phyloP scores from a whole-genome alignment of 2,329 filamentous ascomycete genomes.

The Paradendryphiella salina region DNA sequence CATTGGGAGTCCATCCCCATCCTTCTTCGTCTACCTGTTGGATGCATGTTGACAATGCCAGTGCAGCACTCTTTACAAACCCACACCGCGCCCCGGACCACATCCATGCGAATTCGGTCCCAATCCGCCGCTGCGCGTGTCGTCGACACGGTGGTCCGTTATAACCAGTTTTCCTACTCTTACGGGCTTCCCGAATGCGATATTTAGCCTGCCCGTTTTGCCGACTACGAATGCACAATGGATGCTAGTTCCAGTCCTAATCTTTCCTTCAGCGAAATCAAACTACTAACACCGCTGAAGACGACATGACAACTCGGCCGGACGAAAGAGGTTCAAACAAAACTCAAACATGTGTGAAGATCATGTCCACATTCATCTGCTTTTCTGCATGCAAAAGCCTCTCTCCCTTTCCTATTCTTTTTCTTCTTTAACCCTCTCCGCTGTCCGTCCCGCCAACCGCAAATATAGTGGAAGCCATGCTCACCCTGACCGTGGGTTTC shows the following conservation, averaged over 20 bases:
- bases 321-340: too few species aligned
- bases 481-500: slow-evolving; percentile 8
- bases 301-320: too few species aligned
- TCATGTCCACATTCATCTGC: too few species aligned
- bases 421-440: not conserved
- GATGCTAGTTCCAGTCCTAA: too few species aligned
- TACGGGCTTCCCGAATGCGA: slow-evolving; percentile 5
- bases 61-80: slow-evolving; percentile 30
- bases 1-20: slow-evolving; percentile 57
- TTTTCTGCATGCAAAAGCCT: too few species aligned
- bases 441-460: slow-evolving; percentile 1
- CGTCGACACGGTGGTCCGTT: not conserved
- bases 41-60: slow-evolving; percentile 4
- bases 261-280: too few species aligned
- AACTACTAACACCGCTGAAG: too few species aligned
- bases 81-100: slow-evolving; percentile 30
- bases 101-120: slow-evolving; percentile 35
- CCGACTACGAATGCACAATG: not conserved
- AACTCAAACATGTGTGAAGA: too few species aligned
- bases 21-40: slow-evolving; percentile 42
- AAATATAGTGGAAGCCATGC: slow-evolving; percentile 4
- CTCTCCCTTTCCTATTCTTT: not conserved
- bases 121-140: slow-evolving; percentile 8
- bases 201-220: slow-evolving; percentile 6
- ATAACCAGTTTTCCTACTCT: slow-evolving; percentile 3